phyloP scores from a whole-genome alignment of 495 filamentous ascomycete species.

The Aspergillus kassunensis region DNA sequence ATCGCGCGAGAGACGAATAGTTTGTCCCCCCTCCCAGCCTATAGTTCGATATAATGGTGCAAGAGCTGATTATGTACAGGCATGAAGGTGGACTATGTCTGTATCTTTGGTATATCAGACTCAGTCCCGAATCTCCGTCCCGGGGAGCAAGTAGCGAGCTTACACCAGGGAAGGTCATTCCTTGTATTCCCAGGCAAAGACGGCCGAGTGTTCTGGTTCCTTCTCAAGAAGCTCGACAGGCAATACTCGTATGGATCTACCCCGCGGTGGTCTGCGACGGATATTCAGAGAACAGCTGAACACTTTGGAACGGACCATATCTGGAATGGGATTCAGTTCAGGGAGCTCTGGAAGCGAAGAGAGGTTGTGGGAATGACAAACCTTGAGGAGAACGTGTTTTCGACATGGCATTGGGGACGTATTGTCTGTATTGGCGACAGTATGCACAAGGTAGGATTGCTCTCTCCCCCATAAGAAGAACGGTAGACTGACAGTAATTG shows the following conservation, averaged over 20 bases:
- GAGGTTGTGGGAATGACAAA: slow-evolving; percentile 8
- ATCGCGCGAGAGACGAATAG: slow-evolving; percentile 17
- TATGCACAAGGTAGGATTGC: slow-evolving; percentile 23
- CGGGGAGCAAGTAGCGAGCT: slow-evolving; percentile 15
- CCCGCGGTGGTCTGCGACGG: slow-evolving; percentile 26
- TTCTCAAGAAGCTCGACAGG: slow-evolving; percentile 40
- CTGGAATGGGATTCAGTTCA: slow-evolving; percentile 14
- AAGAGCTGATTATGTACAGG: slow-evolving; percentile 1
- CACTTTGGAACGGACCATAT: not conserved
- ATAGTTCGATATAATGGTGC: slow-evolving; percentile 10
- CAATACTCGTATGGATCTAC: slow-evolving; percentile 30
- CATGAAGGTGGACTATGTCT: slow-evolving; percentile 14
- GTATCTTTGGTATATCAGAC: slow-evolving; percentile 21
- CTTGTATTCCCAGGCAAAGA: slow-evolving; percentile 17
- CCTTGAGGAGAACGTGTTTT: slow-evolving; percentile 21
- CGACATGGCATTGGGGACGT: slow-evolving; percentile 19
- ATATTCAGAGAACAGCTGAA: not conserved
- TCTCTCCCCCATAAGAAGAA: not conserved
- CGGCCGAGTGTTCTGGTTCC: slow-evolving; percentile 21
- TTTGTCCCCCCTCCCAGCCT: not conserved
- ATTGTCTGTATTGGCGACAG: slow-evolving; percentile 23
- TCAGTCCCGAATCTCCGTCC: slow-evolving; percentile 6
- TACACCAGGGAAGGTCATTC: slow-evolving; percentile 8
- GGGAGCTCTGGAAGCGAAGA: slow-evolving; percentile 15
- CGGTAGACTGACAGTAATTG: not conserved